Percentiles rank a stretch among this genome's conserved stretches.
phyloP scores from a whole-genome alignment of 2,329 filamentous ascomycete species.

The Diaporthe sp. region DNA sequence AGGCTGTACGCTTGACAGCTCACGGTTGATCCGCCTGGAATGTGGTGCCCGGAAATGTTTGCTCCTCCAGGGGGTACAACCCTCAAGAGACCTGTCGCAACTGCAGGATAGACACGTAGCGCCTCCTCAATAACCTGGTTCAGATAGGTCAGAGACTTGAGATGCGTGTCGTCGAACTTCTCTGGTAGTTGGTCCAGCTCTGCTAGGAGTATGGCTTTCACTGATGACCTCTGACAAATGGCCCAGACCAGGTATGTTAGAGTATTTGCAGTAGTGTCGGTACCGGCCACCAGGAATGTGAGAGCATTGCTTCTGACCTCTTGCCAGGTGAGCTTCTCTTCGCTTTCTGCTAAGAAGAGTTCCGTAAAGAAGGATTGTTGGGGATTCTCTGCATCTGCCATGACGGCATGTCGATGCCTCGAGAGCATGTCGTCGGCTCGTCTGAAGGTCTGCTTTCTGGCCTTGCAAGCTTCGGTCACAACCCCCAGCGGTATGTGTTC shows the following conservation, averaged over 20 bases:
- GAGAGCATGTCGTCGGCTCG: conserved; percentile 18
- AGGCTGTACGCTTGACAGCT: conserved; percentile 57
- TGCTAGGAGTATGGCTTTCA: conserved; percentile 46
- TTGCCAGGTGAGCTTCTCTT: conserved; percentile 11
- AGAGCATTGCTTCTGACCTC: conserved; percentile 29
- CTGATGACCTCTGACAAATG: conserved; percentile 43
- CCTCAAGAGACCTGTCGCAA: conserved; percentile 52
- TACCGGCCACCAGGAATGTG: conserved; percentile 55
- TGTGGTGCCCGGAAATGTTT: conserved; percentile 48
- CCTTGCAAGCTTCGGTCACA: not conserved
- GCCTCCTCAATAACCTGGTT: conserved; percentile 57
- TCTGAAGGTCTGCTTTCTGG: conserved; percentile 12
- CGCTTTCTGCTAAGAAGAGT: conserved; percentile 4
- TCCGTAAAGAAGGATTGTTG: conserved; percentile 14
- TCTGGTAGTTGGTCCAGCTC: conserved; percentile 48
- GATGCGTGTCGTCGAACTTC: conserved; percentile 44
- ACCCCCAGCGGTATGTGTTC: conserved; percentile 26
- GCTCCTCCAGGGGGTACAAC: conserved; percentile 52
- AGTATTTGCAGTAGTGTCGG: conserved; percentile 61
- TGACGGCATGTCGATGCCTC: conserved; percentile 11
- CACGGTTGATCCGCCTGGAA: conserved; percentile 53
- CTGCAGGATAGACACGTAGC: conserved; percentile 55
- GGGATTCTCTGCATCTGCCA: not conserved
- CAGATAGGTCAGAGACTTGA: conserved; percentile 52
- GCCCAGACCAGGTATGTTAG: conserved; percentile 60